phyloP scores from a whole-genome alignment of 257 asterid genomes.

The Avicennia marina region DNA sequence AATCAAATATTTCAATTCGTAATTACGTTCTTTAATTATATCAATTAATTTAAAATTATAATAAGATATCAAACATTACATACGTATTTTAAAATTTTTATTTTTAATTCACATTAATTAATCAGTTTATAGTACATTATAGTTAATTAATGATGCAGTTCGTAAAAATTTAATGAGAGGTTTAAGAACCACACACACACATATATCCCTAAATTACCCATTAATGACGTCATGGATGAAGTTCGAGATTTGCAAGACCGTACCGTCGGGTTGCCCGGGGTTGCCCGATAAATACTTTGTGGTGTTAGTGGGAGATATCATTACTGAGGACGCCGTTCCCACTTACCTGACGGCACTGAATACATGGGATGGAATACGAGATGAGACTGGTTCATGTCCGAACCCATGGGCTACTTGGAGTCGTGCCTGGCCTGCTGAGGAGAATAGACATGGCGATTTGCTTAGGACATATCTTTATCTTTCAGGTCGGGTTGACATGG shows the following conservation, averaged over 20 bases:
- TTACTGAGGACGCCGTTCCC: neutral
- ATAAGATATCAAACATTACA: too few relatives aligned
- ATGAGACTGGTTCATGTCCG: constrained; percentile 17
- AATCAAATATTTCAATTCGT: too few relatives aligned
- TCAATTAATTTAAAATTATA: too few relatives aligned
- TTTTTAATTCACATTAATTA: too few relatives aligned
- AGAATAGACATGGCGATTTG: constrained; percentile 22
- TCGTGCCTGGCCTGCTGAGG: constrained; percentile 27
- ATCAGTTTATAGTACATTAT: too few relatives aligned
- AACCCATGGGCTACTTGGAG: constrained; percentile 22
- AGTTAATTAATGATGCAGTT: too few relatives aligned
- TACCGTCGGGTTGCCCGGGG: neutral
- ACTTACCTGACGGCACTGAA: constrained; percentile 16
- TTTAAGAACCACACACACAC: too few relatives aligned
- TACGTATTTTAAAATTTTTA: too few relatives aligned
- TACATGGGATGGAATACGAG: constrained; percentile 11
- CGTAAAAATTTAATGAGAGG: too few relatives aligned
- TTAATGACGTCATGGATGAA: neutral
- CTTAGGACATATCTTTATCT: constrained; percentile 8
- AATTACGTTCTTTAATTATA: too few relatives aligned
- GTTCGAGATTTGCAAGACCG: neutral
- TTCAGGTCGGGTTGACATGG: neutral
- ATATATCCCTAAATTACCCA: too few relatives aligned
- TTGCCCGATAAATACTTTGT: neutral
- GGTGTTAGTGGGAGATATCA: neutral